Base-by-base conservation (phyloP, 2,329 filamentous ascomycete species). In the Coniochaeta sp. region DNA sequence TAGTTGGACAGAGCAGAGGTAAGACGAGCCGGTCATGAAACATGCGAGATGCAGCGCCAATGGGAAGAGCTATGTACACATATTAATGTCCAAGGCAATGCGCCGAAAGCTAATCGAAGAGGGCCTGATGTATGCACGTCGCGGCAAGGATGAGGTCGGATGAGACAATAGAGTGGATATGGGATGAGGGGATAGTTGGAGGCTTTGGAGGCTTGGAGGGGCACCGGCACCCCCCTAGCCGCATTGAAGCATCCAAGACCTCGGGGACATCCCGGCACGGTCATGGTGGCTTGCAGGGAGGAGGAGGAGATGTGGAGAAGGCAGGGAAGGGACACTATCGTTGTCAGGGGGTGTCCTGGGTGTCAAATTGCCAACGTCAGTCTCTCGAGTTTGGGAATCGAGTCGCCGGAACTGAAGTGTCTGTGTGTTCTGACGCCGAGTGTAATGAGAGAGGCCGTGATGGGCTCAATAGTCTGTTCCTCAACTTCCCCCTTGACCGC, bases 11-110 rank as follows among this genome's bases (percentile, higher is more conserved):
- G 46, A 52, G 54, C 50, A 53, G 50, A 27, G 51, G 31, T 26
- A 27, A 49, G 45, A 50, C 31, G 32, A 49, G 50, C 52, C 54
- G 53, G 55, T 58, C 55, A 66, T 68, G 66, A 68, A 69, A 68
- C 65, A 63, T 61, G 60, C 60, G 58, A 57, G 24, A 24, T 14
- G 45, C 30, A n/a, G 57, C 57, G 56, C 60, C 58, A 58, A 58
- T 57, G 54, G 52, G 51, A n/a, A n/a, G n/a, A 57, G 49, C 54
- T 33, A 56, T 52, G 53, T 51, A 50, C 55, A 55, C 54, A 50
- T 48, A 51, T 54, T 42, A 48, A 31, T 48, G 45, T 48, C 26
- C 45, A 31, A 31, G 14, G 45, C 45, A 28, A 31, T 31, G 28
- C 45, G 45, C 26, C 28, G 16, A 31, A 31, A 48, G 45, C 26